Conservation (phyloP, 2,329 filamentous ascomycete genomes). For the Blastomyces gilchristii region DNA sequence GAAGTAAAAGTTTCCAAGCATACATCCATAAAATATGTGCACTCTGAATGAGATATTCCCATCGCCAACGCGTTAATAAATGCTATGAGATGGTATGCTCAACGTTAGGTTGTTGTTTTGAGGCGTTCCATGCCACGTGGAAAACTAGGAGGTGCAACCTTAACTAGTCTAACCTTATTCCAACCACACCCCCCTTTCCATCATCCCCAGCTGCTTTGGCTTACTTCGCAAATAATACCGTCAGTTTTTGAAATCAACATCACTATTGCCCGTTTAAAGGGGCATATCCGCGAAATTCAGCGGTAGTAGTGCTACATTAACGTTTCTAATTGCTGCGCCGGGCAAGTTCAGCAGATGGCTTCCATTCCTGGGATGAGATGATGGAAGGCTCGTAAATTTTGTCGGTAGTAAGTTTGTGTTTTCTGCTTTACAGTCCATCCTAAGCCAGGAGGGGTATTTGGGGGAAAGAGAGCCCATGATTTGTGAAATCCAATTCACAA, state of each 20-base stretch:
- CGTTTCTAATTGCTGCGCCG: background rate
- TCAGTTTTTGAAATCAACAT: background rate
- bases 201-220: background rate
- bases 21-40: background rate
- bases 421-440: too few relatives aligned
- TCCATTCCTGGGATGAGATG: too few relatives aligned
- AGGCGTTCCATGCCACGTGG: background rate
- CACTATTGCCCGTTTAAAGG: background rate
- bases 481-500: background rate
- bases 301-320: background rate
- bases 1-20: background rate
- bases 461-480: too few relatives aligned
- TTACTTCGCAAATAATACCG: background rate
- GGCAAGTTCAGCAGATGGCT: background rate
- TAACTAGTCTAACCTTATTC: conserved; percentile 1
- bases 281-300: background rate
- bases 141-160: too few relatives aligned
- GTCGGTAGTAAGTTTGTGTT: too few relatives aligned
- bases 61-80: background rate
- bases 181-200: background rate
- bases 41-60: background rate
- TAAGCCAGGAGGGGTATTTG: too few relatives aligned
- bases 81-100: background rate
- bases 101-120: background rate
- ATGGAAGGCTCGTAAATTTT: background rate